Conservation (phyloP, 306 rosid genomes). For the Medicago truncatula region MtrunA17r5.0-ANR NC_053048.1:54245001-54245500, state of each 20-base stretch:
- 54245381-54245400: conserved; percentile 22
- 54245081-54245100: conserved; percentile 97
- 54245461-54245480: not conserved
- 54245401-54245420: conserved; percentile 11
- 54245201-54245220: conserved; percentile 99
- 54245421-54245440: not conserved
- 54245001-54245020: conserved; percentile 98
- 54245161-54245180: conserved; percentile 33
- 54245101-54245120: conserved; percentile 99
- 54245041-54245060: conserved; percentile 97
- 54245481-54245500: not conserved
- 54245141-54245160: conserved; percentile 30
- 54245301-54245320: conserved; percentile 20
- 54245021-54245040: conserved; percentile 96
- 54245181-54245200: conserved; percentile 53
- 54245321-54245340: conserved; percentile 25
- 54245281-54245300: conserved; percentile 8
- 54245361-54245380: not conserved
- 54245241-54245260: conserved; percentile 38
- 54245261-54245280: conserved; percentile 8
- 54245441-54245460: not conserved
- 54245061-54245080: conserved; percentile 99
- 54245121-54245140: conserved; percentile 62
- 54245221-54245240: conserved; percentile 95
- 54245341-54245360: conserved; percentile 17